These are phyloP conservation scores for Corchorus capsularis DNA, from an alignment of 345 rosid species.

Conservation along the genomic window DNA sequence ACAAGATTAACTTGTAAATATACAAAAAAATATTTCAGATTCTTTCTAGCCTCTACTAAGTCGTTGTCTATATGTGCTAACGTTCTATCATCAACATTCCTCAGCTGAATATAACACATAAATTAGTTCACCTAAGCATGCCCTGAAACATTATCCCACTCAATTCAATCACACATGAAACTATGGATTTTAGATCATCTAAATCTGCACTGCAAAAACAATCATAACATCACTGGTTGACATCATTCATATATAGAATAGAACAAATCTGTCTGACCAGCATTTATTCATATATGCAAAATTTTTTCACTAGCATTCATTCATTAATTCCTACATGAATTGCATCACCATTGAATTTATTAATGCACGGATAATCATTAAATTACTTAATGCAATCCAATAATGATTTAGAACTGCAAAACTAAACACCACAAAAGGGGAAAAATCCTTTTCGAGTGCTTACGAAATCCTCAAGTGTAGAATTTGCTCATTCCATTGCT, in stretches of 20 bases:
- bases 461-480: conserved; percentile 91
- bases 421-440: neutral
- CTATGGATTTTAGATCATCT: neutral
- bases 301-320: neutral
- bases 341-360: neutral
- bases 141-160: neutral
- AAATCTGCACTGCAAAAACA: conserved; percentile 65
- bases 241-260: neutral
- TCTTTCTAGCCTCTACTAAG: neutral
- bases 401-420: neutral
- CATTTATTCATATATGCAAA: too few relatives aligned
- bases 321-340: neutral
- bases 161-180: neutral
- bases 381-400: too few relatives aligned
- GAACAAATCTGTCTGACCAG: neutral
- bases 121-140: neutral
- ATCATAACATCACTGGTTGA: conserved; percentile 3
- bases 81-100: neutral
- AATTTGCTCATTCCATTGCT: conserved; percentile 86
- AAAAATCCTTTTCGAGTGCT: conserved; percentile 29
- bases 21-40: too few relatives aligned
- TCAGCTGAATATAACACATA: neutral
- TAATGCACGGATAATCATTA: neutral
- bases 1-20: too few relatives aligned
- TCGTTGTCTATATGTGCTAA: neutral